Evolutionary conservation across 371 early-diverging fungal genomes (phyloP).

Genomic region (Nematocida sp.): DNA sequence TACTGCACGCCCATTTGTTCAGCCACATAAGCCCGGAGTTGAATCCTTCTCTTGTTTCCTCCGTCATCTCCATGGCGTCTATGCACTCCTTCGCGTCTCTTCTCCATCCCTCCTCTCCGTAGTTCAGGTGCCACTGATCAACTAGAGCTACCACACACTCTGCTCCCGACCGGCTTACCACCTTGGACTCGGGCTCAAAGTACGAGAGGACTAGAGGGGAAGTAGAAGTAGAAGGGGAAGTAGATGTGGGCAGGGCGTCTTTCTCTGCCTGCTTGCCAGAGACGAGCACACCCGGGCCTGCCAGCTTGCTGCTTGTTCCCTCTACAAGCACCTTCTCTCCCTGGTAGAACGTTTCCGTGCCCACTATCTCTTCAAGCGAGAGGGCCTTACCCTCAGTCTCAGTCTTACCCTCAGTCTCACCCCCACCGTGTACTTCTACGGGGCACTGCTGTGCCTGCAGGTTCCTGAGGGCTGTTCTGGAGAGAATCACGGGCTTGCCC

Average conservation of each 20-base stretch:
- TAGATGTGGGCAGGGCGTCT: background rate
- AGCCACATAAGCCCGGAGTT: constrained; percentile 84
- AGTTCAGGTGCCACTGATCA: constrained; percentile 99
- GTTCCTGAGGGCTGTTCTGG: background rate
- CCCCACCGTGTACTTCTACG: constrained; percentile 1
- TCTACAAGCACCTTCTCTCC: background rate
- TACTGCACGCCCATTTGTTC: constrained; percentile 94
- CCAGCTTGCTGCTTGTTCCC: background rate
- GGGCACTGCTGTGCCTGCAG: constrained; percentile 17
- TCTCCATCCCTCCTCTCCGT: constrained; percentile 86
- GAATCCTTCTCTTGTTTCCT: constrained; percentile 81
- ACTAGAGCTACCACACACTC: constrained; percentile 92
- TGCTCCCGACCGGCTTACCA: constrained; percentile 89
- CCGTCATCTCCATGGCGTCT: constrained; percentile 73
- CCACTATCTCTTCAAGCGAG: background rate
- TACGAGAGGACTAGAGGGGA: constrained; percentile 50
- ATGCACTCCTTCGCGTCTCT: constrained; percentile 69
- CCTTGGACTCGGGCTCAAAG: constrained; percentile 86
- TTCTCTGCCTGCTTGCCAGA: background rate
- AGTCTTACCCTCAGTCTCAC: background rate
- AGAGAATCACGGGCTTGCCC: background rate
- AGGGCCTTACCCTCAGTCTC: background rate
- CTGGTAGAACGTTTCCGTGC: background rate
- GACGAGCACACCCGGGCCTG: background rate
- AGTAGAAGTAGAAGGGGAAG: too few species aligned